Evolutionary conservation across 768 basidiomycete genomes (phyloP).

Genomic region (Tubosaeta sp.): DNA sequence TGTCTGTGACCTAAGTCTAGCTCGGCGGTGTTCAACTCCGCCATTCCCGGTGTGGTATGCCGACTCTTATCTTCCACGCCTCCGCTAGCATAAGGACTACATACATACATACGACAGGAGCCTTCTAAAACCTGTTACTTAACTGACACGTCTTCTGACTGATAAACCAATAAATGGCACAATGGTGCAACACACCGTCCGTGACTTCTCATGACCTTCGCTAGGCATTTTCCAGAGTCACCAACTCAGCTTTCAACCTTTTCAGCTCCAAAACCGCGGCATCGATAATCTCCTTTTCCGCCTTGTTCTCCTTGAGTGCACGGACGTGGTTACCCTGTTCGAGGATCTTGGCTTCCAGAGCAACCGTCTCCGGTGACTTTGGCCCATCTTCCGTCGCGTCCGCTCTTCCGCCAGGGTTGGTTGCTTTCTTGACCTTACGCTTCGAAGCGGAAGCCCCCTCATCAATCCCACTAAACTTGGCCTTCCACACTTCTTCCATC

Average conservation of each 20-base stretch:
- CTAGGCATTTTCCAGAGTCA: conserved; percentile 13
- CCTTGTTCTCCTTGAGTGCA: conserved; percentile 50
- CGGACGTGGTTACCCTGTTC: conserved; percentile 76
- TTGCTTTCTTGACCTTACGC: conserved; percentile 54
- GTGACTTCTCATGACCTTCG: background rate
- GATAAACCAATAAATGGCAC: background rate
- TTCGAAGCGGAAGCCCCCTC: conserved; percentile 42
- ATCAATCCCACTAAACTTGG: conserved; percentile 70
- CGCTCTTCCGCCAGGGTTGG: conserved; percentile 44
- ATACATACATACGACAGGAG: no score
- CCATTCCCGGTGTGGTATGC: no score
- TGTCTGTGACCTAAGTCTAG: no score
- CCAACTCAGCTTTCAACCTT: conserved; percentile 57
- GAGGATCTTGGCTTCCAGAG: conserved; percentile 68
- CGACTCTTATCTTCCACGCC: no score
- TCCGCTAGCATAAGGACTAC: no score
- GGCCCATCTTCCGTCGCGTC: conserved; percentile 43
- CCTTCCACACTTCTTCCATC: conserved; percentile 78
- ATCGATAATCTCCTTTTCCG: conserved; percentile 42
- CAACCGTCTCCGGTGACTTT: conserved; percentile 69
- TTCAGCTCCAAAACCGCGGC: conserved; percentile 61
- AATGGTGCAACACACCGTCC: background rate
- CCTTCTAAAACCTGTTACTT: no score
- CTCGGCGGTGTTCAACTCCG: no score
- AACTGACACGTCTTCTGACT: no score